Conservation (phyloP, 495 filamentous ascomycete genomes). For the Lophiotrema nucula region DNA sequence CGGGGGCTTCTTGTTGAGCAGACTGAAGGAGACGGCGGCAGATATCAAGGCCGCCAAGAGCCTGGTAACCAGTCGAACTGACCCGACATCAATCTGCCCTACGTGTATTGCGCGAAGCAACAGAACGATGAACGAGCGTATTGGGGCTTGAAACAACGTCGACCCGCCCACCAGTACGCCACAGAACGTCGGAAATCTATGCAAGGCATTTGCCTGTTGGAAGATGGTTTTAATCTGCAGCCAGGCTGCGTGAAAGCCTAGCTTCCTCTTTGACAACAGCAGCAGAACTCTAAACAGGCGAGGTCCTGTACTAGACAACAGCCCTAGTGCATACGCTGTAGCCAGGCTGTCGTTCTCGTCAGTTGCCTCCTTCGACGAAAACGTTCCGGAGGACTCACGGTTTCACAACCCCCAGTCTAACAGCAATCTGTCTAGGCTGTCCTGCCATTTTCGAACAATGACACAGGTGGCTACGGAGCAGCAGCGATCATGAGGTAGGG, state of each 20-base stretch:
- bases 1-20: conserved; percentile 31
- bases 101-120: neutral
- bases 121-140: conserved; percentile 32
- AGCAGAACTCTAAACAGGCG: conserved; percentile 57
- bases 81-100: neutral
- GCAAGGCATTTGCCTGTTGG: conserved; percentile 40
- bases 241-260: conserved; percentile 41
- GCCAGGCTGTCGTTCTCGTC: conserved; percentile 53
- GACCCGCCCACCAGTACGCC: conserved; percentile 72
- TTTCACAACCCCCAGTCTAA: neutral
- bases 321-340: conserved; percentile 73
- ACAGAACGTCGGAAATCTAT: conserved; percentile 81
- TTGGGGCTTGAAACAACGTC: conserved; percentile 60
- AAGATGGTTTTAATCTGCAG: conserved; percentile 22
- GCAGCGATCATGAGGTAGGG: no score
- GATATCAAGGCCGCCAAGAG: conserved; percentile 36
- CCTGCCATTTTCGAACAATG: conserved; percentile 2
- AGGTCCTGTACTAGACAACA: conserved; percentile 68
- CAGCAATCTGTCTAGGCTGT: neutral
- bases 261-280: conserved; percentile 47
- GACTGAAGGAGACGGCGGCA: conserved; percentile 30
- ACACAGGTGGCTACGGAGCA: no score
- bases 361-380: neutral
- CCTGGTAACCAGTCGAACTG: conserved; percentile 2
- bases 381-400: conserved; percentile 20